Percentiles rank a stretch among this genome's conserved stretches.
Evolutionary conservation across 1,284 basidiomycete species (phyloP).

Genomic region (Sanghuangporus weigelae): DNA sequence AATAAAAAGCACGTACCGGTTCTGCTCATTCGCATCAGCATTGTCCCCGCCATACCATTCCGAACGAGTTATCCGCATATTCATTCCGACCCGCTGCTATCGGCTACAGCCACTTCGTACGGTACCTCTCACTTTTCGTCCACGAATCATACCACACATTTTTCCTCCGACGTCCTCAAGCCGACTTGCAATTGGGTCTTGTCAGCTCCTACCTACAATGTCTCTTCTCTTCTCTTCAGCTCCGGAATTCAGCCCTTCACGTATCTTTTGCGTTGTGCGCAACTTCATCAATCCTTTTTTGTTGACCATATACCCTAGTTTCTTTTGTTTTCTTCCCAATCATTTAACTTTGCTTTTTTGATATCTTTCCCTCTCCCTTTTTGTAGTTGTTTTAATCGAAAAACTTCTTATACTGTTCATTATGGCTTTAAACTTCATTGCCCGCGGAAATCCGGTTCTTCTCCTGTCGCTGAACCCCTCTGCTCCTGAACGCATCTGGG

Average conservation of each 20-base stretch:
- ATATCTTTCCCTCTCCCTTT: background rate
- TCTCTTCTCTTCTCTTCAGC: background rate
- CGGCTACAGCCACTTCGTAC: background rate
- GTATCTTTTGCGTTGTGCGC: background rate
- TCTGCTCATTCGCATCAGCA: slow-evolving; percentile 1
- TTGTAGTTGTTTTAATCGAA: background rate
- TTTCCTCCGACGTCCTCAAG: background rate
- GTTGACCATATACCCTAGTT: slow-evolving; percentile 9
- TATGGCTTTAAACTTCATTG: too few relatives aligned
- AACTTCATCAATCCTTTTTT: background rate
- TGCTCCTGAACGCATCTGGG: too few relatives aligned
- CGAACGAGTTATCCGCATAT: background rate
- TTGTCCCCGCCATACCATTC: background rate
- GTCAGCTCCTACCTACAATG: background rate
- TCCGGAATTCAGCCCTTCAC: background rate
- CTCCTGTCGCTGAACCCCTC: too few relatives aligned
- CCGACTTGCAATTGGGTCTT: background rate
- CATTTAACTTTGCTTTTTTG: background rate
- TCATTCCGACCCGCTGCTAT: background rate
- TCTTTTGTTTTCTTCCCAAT: background rate
- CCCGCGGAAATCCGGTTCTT: too few relatives aligned
- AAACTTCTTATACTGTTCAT: background rate
- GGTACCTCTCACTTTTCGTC: background rate
- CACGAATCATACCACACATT: background rate
- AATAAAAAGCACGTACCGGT: background rate